Conservation (phyloP, 352 stramenopile genomes). For the Paralagenidium karlingii region DNA sequence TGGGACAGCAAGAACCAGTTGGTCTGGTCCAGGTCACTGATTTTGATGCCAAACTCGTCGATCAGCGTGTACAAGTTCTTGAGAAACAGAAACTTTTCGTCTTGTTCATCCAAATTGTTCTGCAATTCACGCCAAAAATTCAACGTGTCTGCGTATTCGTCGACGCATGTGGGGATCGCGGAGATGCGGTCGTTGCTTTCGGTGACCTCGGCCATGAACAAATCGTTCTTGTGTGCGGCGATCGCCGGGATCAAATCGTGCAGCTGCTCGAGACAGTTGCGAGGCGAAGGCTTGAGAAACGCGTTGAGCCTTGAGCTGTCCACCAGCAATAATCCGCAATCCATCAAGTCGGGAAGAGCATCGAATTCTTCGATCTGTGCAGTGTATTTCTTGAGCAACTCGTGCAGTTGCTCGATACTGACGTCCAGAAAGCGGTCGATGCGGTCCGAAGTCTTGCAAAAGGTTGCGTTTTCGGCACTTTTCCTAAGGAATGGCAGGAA, state of each 20-base stretch:
- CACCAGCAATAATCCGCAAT: constrained; percentile 40
- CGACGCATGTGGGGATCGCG: constrained; percentile 49
- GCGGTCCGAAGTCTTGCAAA: constrained; percentile 29
- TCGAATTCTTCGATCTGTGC: constrained; percentile 39
- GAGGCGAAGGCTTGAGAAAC: constrained; percentile 47
- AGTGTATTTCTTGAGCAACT: constrained; percentile 50
- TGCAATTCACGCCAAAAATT: constrained; percentile 45
- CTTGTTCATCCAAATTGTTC: constrained; percentile 19
- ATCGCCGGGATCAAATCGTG: constrained; percentile 44
- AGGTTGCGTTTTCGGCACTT: constrained; percentile 57
- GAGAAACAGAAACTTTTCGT: constrained; percentile 41
- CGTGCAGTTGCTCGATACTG: constrained; percentile 46
- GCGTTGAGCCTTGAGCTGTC: constrained; percentile 45
- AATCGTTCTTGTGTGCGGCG: constrained; percentile 41
- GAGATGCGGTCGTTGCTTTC: constrained; percentile 50
- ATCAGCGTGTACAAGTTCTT: constrained; percentile 44
- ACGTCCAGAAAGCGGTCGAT: constrained; percentile 6
- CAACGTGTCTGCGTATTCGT: constrained; percentile 53
- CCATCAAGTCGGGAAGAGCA: constrained; percentile 20
- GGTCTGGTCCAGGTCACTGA: constrained; percentile 54
- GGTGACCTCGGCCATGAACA: constrained; percentile 38
- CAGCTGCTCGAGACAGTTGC: constrained; percentile 39
- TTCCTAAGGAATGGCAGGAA: constrained; percentile 67
- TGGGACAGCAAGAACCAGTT: constrained; percentile 66
- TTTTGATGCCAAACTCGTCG: constrained; percentile 55